Base-by-base conservation (phyloP, 2,329 filamentous ascomycete species). In the Fusarium camptoceras region DNA sequence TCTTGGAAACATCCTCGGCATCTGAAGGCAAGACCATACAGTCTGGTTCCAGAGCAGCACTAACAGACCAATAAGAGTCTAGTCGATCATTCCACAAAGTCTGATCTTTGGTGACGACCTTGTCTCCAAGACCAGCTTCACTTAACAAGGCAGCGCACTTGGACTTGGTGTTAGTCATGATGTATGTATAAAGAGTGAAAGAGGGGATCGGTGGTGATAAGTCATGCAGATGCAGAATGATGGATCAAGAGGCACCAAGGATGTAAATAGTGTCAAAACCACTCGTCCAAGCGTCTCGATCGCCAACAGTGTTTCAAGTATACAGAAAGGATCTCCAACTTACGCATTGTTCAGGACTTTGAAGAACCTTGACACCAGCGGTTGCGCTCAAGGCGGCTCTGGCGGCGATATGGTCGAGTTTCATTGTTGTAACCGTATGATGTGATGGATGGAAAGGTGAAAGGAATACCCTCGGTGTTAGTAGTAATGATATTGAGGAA, bases 41-140 rank as follows among this genome's bases (percentile, higher is more conserved):
- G 74, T 77, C 79, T 8, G 80, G 76, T 6, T 72, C 55, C 27
- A 81, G 64, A 10, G 78, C 78, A 3, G 80, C 80, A 34, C 77
- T 79, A 37, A 70, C 62, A 8, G 80, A 81, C 77, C 78, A 82
- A 73, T 81, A 81, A 1, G 77, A 76, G 25, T 73, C 68, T 53
- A 81, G 73, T 9, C 79, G 77, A 11, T 73, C 73, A 28, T 66
- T 53, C 49, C 79, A 81, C 18, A 70, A 70, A 20, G 57, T 56
- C 5, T 73, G 74, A 22, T 74, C 63, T 9, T 76, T 77, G 8
- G 72, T 71, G 61, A 78, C 73, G 41, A 79, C 74, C 60, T 79
- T 76, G 41, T 74, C 75, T 9, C 64, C 59, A 9, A 80, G 70
- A 5, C 73, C 70, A 5, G 66, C 59, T 25, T 68, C 72, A 20